Evolutionary conservation across 108 stramenopile genomes (phyloP), one percentile per base, ranked within the genome.

Genomic region (Stephanodiscus minutulus): DNA sequence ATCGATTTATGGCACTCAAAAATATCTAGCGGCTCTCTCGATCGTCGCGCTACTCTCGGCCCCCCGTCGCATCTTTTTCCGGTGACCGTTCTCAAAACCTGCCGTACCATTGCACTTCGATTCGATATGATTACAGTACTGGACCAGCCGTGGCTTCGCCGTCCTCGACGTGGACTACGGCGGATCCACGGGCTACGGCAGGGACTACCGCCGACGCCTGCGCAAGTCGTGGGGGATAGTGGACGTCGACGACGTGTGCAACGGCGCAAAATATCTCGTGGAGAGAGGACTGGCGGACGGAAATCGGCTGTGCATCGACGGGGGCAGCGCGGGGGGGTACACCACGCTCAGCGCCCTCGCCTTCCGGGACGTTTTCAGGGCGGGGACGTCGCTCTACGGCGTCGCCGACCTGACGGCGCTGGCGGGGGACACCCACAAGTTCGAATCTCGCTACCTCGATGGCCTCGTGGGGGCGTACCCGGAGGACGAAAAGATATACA

Each of bases 141-240:
- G 90, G 90, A 90, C 90, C 17, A 81, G 84, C 39, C 82, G 92
- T 27, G 92, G 92, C 12, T 94, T 91, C 79, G 92, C 90, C 29
- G 82, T 94, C 12, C 72, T 94, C 29, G 92, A 94, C 73, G 92
- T 94, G 31, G 92, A 94, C 53, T 94, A 94, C 59, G 88, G 88
- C 41, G 88, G 88, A 70, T 82, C 78, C 22, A 89, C 90, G 47
- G 92, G 92, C 15, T 94, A 94, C 68, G 92, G 92, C 25, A 43
- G 85, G 25, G 88, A 83, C 1, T 94, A 94, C 70, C 83, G 87
- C 15, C 77, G 85, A 22, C 72, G 88, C 6, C 52, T 94, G 61
- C 81, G 84, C 0, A 68, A 74, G 10, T 67, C 75, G 10, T 94
- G 92, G 92, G 92, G 92, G 33, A 67, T 94, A 24, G 84, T 88